Conservation (phyloP, 2,329 filamentous ascomycete species). For the Penicillium sp. region DNA sequence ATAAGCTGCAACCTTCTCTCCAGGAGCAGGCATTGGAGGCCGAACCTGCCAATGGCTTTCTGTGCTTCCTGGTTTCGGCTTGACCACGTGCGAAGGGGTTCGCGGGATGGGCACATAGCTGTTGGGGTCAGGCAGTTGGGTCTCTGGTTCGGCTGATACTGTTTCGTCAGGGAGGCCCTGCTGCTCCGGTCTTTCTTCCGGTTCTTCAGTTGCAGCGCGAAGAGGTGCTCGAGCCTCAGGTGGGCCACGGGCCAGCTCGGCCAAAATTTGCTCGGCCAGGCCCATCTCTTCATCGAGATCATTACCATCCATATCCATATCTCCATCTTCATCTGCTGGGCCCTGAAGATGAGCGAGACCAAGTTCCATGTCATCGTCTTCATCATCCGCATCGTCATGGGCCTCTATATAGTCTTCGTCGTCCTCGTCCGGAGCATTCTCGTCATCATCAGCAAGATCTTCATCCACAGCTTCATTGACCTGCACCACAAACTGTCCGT, state of each 20-base stretch:
- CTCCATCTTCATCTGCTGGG: constrained; percentile 50
- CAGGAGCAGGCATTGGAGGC: constrained; percentile 69
- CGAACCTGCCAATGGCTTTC: constrained; percentile 85
- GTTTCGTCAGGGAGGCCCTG: constrained; percentile 20
- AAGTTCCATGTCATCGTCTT: constrained; percentile 45
- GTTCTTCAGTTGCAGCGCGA: constrained; percentile 23
- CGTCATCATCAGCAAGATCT: constrained; percentile 30
- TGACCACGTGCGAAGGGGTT: constrained; percentile 66
- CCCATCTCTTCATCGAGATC: constrained; percentile 69
- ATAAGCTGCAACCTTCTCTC: constrained; percentile 67
- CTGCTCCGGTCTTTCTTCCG: constrained; percentile 34
- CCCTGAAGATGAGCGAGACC: constrained; percentile 40
- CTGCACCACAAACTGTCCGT: constrained; percentile 50
- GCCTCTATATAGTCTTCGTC: constrained; percentile 54
- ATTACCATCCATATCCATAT: constrained; percentile 56
- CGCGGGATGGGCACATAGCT: constrained; percentile 71
- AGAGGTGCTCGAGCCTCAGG: constrained; percentile 69
- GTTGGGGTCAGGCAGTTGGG: constrained; percentile 21
- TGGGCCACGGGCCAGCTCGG: constrained; percentile 71
- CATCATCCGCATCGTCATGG: constrained; percentile 54
- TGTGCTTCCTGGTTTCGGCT: constrained; percentile 50
- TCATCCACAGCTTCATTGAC: constrained; percentile 40
- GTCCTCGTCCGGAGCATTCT: constrained; percentile 43
- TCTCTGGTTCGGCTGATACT: constrained; percentile 19
- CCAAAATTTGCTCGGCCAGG: constrained; percentile 75